Evolutionary conservation across 805 yeast species (phyloP).

Genomic region (Peterozyma xylosa): DNA sequence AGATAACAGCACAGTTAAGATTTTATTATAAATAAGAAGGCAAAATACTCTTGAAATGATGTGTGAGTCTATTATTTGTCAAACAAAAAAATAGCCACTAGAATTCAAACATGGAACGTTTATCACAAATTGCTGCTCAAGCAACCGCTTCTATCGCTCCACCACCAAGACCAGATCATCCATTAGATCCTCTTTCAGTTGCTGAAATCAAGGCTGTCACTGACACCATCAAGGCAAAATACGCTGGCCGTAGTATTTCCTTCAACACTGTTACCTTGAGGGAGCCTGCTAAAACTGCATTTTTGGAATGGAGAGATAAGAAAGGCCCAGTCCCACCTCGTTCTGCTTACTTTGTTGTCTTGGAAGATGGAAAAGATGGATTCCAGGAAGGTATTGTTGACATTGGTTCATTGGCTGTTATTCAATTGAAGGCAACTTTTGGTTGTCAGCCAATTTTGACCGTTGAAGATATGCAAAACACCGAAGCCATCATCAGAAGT

Average conservation of each 20-base stretch:
- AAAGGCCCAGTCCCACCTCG: constrained; percentile 48
- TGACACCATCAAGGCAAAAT: constrained; percentile 32
- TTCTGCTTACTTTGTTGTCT: constrained; percentile 46
- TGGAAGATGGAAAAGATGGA: constrained; percentile 40
- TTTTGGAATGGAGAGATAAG: constrained; percentile 47
- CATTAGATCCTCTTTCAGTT: constrained; percentile 52
- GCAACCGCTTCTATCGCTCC: constrained; percentile 35
- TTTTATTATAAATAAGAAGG: too few species aligned
- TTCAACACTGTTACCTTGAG: constrained; percentile 54
- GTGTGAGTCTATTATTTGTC: too few species aligned
- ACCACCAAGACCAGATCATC: constrained; percentile 42
- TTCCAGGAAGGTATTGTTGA: constrained; percentile 55
- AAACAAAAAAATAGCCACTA: too few species aligned
- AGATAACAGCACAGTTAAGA: too few species aligned
- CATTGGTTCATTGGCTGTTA: constrained; percentile 31
- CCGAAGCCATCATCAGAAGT: constrained; percentile 47
- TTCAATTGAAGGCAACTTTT: constrained; percentile 31
- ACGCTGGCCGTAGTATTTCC: constrained; percentile 27
- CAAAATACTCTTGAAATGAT: too few species aligned
- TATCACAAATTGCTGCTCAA: constrained; percentile 44
- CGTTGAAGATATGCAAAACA: constrained; percentile 42
- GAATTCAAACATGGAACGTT: constrained; percentile 35
- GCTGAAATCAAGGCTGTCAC: constrained; percentile 45
- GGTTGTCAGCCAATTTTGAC: constrained; percentile 61
- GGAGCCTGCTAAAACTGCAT: constrained; percentile 51